Conservation (phyloP, 805 yeast species). For the Cyberlindnera americana region DNA sequence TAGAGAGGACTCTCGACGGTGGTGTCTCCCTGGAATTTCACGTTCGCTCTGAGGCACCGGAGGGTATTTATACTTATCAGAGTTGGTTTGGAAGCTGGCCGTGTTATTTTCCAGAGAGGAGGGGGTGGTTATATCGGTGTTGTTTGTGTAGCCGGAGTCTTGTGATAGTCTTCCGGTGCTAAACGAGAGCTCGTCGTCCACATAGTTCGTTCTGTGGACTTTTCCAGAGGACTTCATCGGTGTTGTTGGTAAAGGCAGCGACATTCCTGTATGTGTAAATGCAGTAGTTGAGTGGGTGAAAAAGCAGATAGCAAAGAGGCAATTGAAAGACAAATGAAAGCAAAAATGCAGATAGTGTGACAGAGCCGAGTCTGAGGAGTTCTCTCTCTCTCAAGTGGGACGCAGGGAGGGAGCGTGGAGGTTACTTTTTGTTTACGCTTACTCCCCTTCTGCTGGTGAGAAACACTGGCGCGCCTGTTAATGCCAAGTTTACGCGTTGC, state of each 20-base stretch:
- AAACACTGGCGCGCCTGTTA: too few relatives aligned
- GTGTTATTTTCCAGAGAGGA: slow-evolving; percentile 1
- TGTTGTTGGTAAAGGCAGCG: slow-evolving; percentile 3
- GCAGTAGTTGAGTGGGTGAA: too few relatives aligned
- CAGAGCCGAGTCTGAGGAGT: too few relatives aligned
- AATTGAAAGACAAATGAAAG: too few relatives aligned
- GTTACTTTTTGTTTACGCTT: too few relatives aligned
- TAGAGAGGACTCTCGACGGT: slow-evolving; percentile 14
- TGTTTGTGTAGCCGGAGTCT: slow-evolving; percentile 4
- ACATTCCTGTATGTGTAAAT: slow-evolving; percentile 3
- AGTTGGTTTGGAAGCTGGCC: not conserved
- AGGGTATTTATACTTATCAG: not conserved
- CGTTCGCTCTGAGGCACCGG: not conserved
- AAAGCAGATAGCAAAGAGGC: too few relatives aligned
- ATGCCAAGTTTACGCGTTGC: too few relatives aligned
- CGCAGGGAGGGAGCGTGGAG: too few relatives aligned
- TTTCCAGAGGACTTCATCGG: not conserved
- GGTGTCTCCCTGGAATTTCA: slow-evolving; percentile 1
- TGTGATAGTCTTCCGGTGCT: slow-evolving; percentile 1
- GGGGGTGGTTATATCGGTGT: slow-evolving; percentile 3
- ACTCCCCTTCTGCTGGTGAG: too few relatives aligned
- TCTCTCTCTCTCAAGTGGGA: too few relatives aligned
- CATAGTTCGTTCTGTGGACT: not conserved
- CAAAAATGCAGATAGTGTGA: too few relatives aligned
- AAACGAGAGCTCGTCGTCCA: not conserved